Base-by-base conservation (phyloP, 768 basidiomycete species). In the Boletus rex-veris region DNA sequence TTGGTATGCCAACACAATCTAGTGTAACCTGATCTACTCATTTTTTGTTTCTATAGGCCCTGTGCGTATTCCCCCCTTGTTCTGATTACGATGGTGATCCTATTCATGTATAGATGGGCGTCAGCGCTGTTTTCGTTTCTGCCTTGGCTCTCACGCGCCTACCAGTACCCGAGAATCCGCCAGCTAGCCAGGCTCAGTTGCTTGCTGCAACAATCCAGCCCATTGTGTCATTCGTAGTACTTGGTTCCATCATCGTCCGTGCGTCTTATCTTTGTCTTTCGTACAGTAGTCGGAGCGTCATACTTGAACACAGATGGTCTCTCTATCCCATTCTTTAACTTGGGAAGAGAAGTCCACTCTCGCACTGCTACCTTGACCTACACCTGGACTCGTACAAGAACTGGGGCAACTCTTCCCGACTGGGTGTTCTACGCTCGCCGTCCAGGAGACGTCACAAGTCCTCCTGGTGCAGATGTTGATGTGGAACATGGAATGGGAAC, bases 71-170 rank as follows among this genome's bases (percentile, higher is more conserved):
- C 46, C 12, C 35, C 14, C 9, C 5, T 24, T 55, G 33, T 49
- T 45, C 26, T 30, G 11, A n/a, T n/a, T n/a, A n/a, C n/a, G 1
- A 30, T 12, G 21, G 48, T 45, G 39, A 50, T 36, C 6, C 5
- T 15, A 44, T 38, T 37, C 24, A 1, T 52, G 53, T 55, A 7
- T 70, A 92, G 77, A 94, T 97, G 90, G 95, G 95, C 48, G 93
- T 97, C 21, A 85, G 88, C 0, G 88, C 96, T 7, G 76, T 98
- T 42, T 99, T 98, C 68, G 86, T 98, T 51, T 84, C 88, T 10
- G 85, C 83, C 0, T 70, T 92, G 26, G 90, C 92, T 4, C 66
- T 84, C 9, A 77, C 78, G 21, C 80, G 78, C 47, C 74, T 94
- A 0, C 82, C 86, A 6, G 64, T 61, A 10, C 83, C 87, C 1